These are phyloP conservation scores for Coniochaeta sp. DNA, from an alignment of 2,329 filamentous ascomycete genomes.

Conservation along the genomic window DNA sequence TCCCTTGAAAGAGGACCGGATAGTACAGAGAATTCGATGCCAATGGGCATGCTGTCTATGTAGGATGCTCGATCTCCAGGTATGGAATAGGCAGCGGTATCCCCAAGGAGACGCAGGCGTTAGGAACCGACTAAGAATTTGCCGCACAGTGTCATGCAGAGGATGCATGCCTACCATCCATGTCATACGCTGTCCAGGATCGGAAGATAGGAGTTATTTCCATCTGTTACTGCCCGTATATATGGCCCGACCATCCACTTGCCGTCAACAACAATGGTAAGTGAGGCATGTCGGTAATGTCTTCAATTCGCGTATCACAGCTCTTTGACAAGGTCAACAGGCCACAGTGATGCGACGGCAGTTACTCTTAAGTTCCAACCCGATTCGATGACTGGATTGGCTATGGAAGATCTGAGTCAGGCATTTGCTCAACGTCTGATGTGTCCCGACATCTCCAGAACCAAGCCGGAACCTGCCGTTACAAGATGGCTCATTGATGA, in stretches of 20 bases:
- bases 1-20: background rate
- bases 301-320: no score
- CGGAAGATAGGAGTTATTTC: background rate
- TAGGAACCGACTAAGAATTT: background rate
- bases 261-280: background rate
- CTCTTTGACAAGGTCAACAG: no score
- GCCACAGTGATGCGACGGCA: no score
- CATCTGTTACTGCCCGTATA: background rate
- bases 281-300: no score
- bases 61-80: background rate
- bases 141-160: background rate
- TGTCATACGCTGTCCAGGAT: background rate
- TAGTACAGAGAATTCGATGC: background rate
- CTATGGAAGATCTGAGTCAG: no score
- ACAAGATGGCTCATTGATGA: background rate
- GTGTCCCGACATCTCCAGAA: no score
- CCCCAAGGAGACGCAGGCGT: background rate
- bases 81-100: background rate
- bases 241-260: background rate
- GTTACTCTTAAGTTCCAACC: no score
- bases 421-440: no score
- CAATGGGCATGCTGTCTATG: background rate
- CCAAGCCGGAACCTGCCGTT: background rate
- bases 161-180: background rate
- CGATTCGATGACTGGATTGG: no score